These are phyloP conservation scores for Capniomyces stellatus DNA, from an alignment of 371 early-diverging fungal species.

Conservation along the genomic window DNA sequence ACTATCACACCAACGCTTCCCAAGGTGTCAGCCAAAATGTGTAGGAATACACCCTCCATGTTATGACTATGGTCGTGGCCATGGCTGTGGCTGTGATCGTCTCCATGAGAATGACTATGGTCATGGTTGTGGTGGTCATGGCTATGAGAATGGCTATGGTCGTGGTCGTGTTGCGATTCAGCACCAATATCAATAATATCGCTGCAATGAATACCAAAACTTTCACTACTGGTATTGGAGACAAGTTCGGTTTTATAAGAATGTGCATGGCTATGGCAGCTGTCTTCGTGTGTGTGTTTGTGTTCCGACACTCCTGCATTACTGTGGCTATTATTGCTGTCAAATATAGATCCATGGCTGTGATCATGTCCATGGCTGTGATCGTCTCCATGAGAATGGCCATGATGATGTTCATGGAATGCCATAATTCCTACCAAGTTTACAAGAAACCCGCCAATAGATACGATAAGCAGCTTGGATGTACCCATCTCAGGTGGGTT, in stretches of 20 bases:
- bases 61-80: constrained; percentile 34
- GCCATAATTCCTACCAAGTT: constrained; percentile 85
- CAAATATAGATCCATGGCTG: constrained; percentile 21
- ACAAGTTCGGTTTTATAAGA: too few relatives aligned
- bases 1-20: constrained; percentile 91
- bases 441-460: constrained; percentile 75
- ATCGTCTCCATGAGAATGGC: constrained; percentile 32
- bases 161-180: constrained; percentile 28
- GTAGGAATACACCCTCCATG: constrained; percentile 85
- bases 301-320: constrained; percentile 8
- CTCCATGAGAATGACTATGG: constrained; percentile 12
- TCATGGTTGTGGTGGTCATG: constrained; percentile 19
- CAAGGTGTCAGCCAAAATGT: constrained; percentile 86
- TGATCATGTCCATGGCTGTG: constrained; percentile 23
- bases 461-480: constrained; percentile 62
- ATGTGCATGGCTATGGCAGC: constrained; percentile 16
- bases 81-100: constrained; percentile 12
- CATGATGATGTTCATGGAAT: constrained; percentile 64
- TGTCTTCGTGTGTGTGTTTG: constrained; percentile 23
- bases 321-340: constrained; percentile 11
- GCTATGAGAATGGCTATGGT: constrained; percentile 21
- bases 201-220: constrained; percentile 80
- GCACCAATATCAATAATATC: constrained; percentile 89
- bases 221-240: constrained; percentile 26
- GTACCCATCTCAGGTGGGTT: constrained; percentile 78